phyloP scores from a whole-genome alignment of 345 rosid species.

The Syzygium grande region DNA sequence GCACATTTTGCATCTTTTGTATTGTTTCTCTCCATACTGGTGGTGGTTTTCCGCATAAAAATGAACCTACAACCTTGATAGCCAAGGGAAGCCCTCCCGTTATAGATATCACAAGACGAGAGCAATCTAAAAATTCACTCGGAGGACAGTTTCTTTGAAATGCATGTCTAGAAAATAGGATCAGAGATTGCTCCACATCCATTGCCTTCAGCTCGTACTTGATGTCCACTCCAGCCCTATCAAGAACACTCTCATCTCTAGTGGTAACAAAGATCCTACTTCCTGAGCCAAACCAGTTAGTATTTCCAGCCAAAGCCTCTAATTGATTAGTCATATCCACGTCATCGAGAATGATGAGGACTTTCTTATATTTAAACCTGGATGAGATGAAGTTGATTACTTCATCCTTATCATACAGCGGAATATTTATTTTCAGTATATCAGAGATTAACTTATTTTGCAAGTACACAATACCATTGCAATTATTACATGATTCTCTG shows the following conservation, averaged over 20 bases:
- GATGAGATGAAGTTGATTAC: neutral
- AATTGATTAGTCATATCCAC: neutral
- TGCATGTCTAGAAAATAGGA: neutral
- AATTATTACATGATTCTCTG: neutral
- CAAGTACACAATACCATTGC: neutral
- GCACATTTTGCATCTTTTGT: neutral
- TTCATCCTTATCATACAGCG: fast-evolving
- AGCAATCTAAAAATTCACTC: neutral
- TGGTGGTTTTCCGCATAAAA: fast-evolving
- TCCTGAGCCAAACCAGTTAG: neutral
- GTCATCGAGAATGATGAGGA: neutral
- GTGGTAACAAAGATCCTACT: neutral
- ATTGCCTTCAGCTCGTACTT: neutral
- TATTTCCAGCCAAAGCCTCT: fast-evolving
- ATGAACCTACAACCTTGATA: neutral
- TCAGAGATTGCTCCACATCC: fast-evolving
- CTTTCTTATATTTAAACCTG: neutral
- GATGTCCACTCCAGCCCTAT: neutral
- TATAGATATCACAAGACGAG: neutral
- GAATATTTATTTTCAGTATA: neutral
- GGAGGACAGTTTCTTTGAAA: neutral
- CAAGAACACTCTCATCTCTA: neutral
- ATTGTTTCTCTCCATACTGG: fast-evolving
- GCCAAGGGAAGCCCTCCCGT: neutral
- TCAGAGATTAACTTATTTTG: neutral